These are phyloP conservation scores for Boletus tylopilopsis DNA, from an alignment of 768 basidiomycete species.

Conservation along the genomic window DNA sequence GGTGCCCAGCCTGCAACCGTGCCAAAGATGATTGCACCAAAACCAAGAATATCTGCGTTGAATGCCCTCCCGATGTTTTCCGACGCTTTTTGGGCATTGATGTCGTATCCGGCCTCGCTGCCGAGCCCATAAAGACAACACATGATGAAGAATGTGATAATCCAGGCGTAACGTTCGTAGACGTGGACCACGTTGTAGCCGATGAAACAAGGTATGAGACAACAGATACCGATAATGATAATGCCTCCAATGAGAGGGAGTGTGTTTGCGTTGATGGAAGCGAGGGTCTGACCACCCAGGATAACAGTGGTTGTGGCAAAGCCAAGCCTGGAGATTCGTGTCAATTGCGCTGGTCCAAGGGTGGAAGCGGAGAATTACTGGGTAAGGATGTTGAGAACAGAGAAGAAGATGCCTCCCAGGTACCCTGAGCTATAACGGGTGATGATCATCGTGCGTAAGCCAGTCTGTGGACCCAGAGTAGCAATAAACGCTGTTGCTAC, in stretches of 20 bases:
- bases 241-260: constrained; percentile 48
- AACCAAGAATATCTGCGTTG: constrained; percentile 47
- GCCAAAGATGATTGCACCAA: constrained; percentile 51
- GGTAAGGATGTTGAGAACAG: constrained; percentile 51
- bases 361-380: constrained; percentile 26
- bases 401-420: constrained; percentile 45
- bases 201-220: constrained; percentile 43
- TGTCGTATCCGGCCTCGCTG: constrained; percentile 42
- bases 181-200: constrained; percentile 45
- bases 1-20: constrained; percentile 48
- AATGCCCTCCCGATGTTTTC: constrained; percentile 44
- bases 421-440: constrained; percentile 47
- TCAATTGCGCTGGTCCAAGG: background rate
- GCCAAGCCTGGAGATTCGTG: constrained; percentile 33
- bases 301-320: constrained; percentile 49
- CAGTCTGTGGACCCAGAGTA: constrained; percentile 50
- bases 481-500: constrained; percentile 47
- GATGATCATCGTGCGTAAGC: constrained; percentile 53
- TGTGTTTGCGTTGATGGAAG: constrained; percentile 41
- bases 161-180: constrained; percentile 58
- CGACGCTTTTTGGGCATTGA: constrained; percentile 37
- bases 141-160: constrained; percentile 43
- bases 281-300: constrained; percentile 49
- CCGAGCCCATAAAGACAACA: constrained; percentile 51
- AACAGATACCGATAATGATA: constrained; percentile 42